Evolutionary conservation across 1,284 basidiomycete species (phyloP).

Genomic region (Microbotryomycetes sp.): DNA sequence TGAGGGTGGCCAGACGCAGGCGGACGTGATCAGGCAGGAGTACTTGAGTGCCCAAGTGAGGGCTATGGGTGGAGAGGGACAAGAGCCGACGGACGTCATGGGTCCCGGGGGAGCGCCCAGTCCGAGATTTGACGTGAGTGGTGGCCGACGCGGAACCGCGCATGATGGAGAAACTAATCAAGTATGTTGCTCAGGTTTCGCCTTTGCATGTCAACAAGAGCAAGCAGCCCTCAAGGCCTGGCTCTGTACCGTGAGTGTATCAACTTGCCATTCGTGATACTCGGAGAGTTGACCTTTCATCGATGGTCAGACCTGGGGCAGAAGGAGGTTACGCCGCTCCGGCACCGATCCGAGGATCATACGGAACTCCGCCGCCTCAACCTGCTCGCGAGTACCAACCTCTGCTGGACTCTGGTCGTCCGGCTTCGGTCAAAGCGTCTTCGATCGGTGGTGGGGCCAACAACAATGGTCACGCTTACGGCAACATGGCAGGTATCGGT

Average conservation of each 20-base stretch:
- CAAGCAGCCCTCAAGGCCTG: not conserved
- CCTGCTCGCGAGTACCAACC: not conserved
- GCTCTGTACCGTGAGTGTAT: constrained; percentile 8
- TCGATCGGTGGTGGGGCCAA: not conserved
- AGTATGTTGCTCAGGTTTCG: not conserved
- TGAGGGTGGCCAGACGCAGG: not conserved
- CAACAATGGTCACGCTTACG: not conserved
- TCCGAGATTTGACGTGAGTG: constrained; percentile 2
- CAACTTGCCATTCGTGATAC: too few species aligned
- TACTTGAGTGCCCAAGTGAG: not conserved
- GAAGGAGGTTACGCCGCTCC: not conserved
- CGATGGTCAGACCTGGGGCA: not conserved
- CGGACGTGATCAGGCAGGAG: constrained; percentile 4
- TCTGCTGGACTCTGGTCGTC: not conserved
- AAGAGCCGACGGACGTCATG: not conserved
- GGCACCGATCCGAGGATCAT: too few species aligned
- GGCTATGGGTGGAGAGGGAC: not conserved
- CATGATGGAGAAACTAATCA: constrained; percentile 9
- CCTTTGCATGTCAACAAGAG: constrained; percentile 17
- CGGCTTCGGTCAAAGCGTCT: not conserved
- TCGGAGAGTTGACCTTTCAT: not conserved
- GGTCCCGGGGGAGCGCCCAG: not conserved
- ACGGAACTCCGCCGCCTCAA: not conserved
- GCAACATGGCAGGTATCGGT: not conserved
- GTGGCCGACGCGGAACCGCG: not conserved